Percentiles rank a stretch among this genome's conserved stretches.
Evolutionary conservation across 169 alveolate genomes (phyloP).

Genomic region (Plasmodium berghei): DNA sequence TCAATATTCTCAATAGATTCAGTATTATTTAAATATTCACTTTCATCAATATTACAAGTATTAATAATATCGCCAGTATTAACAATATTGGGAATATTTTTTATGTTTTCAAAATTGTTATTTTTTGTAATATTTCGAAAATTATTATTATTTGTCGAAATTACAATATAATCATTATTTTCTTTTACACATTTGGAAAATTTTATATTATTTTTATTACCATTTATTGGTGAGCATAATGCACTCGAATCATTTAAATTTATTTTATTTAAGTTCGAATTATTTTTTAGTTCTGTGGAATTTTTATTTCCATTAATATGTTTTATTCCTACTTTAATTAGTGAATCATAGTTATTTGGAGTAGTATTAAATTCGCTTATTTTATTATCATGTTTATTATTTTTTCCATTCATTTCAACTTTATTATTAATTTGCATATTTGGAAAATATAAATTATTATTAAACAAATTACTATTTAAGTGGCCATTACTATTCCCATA

Average conservation of each 20-base stretch:
- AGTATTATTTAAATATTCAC: not conserved
- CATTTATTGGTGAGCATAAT: not conserved
- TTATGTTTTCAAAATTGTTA: not conserved
- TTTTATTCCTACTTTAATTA: constrained; percentile 16
- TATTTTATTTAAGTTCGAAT: not conserved
- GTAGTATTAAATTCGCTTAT: not conserved
- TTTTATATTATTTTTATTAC: constrained; percentile 18
- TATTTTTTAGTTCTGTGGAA: not conserved
- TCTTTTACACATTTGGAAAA: constrained; percentile 20
- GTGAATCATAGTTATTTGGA: constrained; percentile 8
- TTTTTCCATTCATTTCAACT: constrained; percentile 10
- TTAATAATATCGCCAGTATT: not conserved
- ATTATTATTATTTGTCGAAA: constrained; percentile 10
- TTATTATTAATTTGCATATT: not conserved
- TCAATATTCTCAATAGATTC: too few species aligned
- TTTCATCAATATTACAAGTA: not conserved
- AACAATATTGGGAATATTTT: not conserved
- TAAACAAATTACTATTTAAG: not conserved
- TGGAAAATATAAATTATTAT: not conserved
- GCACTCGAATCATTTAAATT: constrained; percentile 11
- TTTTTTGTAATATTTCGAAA: not conserved
- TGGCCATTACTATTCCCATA: not conserved
- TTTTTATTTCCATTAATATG: constrained; percentile 8
- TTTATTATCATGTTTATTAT: constrained; percentile 15
- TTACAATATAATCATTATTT: constrained; percentile 7